Evolutionary conservation across 129 eudicot genomes (phyloP).

Genomic region (Arctium lappa): DNA sequence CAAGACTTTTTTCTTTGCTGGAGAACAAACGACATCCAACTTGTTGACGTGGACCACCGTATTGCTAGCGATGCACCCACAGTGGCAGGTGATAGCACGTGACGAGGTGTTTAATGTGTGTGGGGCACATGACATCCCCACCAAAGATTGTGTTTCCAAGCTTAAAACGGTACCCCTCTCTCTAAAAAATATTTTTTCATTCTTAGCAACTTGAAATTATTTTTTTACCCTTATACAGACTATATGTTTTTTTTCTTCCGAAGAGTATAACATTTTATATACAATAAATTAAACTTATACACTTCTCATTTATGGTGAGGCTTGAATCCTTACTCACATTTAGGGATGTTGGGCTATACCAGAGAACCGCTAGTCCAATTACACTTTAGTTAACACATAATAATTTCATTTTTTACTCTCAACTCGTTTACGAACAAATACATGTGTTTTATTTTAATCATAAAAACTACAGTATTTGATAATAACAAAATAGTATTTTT

Average conservation of each 20-base stretch:
- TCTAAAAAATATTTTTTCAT: not conserved
- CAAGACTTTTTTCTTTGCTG: conserved; percentile 88
- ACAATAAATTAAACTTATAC: not conserved
- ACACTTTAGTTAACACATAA: not conserved
- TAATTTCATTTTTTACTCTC: not conserved
- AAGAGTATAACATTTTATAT: not conserved
- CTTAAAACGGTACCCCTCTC: conserved; percentile 62
- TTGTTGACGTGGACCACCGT: conserved; percentile 93
- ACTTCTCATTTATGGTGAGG: not conserved
- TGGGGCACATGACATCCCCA: conserved; percentile 77
- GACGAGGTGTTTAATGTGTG: conserved; percentile 83
- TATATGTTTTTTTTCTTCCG: not conserved
- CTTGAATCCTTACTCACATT: too few relatives aligned
- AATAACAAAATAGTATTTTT: not conserved
- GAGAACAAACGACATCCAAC: conserved; percentile 88
- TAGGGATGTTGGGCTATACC: too few relatives aligned
- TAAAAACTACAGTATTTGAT: not conserved
- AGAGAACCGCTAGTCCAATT: too few relatives aligned
- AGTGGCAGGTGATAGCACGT: conserved; percentile 93
- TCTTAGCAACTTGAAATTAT: not conserved
- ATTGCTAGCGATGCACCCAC: conserved; percentile 88
- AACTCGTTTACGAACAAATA: not conserved
- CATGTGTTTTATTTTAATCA: not conserved
- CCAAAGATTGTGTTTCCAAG: conserved; percentile 78
- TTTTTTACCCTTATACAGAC: not conserved